Conservation (phyloP, 179 eudicot species). For the Silene vulgaris region DNA sequence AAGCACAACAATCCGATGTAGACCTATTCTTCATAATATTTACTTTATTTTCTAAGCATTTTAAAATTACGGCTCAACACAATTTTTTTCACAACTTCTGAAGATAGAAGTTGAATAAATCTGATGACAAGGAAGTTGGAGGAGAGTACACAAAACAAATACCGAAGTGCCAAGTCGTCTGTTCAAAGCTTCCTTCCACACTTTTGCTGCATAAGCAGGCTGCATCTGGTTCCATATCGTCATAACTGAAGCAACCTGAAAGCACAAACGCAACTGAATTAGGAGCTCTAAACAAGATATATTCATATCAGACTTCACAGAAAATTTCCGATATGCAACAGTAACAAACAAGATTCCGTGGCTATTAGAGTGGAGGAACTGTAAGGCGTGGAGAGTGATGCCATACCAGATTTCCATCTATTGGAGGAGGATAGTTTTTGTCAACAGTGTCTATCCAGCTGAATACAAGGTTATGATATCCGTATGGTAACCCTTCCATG, state of each 20-base stretch:
- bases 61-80: no score
- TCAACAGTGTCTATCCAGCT: conserved; percentile 95
- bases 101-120: no score
- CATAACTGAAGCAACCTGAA: conserved; percentile 95
- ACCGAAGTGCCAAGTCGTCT: conserved; percentile 94
- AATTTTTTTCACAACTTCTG: not conserved
- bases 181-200: conserved; percentile 96
- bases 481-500: conserved; percentile 79
- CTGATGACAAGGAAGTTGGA: not conserved
- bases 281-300: not conserved
- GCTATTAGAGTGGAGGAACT: not conserved
- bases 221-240: conserved; percentile 81
- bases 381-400: conserved; percentile 3
- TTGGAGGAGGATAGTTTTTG: conserved; percentile 78
- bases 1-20: no score
- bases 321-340: not conserved
- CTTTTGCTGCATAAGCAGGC: conserved; percentile 87
- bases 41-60: no score
- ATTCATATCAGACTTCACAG: not conserved
- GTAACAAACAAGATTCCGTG: not conserved
- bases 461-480: conserved; percentile 87
- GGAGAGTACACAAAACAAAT: conserved; percentile 7
- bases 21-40: no score
- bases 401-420: conserved; percentile 85
- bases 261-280: not conserved